Percentiles rank a stretch among this genome's conserved stretches.
phyloP scores from a whole-genome alignment of 1,284 basidiomycete genomes.

The Ustilago loliicola region DNA sequence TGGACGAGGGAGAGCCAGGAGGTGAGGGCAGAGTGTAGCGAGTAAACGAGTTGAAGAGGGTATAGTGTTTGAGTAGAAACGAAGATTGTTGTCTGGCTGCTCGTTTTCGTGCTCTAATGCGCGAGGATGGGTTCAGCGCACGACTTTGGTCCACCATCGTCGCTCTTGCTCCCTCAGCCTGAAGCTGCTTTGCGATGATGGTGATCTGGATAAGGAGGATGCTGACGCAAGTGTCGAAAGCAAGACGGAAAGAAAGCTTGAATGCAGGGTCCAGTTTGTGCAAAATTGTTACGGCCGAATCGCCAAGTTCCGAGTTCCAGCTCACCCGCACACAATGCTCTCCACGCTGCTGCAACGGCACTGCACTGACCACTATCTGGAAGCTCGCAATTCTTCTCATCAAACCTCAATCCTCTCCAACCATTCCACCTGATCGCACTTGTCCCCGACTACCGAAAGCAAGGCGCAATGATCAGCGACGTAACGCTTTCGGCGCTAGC shows the following conservation, averaged over 20 bases:
- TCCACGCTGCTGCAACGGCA: background rate
- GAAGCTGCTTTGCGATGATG: background rate
- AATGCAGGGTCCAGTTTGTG: conserved; percentile 31
- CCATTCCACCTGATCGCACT: background rate
- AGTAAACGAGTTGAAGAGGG: conserved; percentile 32
- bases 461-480: conserved; percentile 60
- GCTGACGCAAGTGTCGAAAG: too few relatives aligned
- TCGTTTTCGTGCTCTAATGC: background rate
- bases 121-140: background rate
- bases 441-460: background rate
- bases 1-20: background rate
- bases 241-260: background rate
- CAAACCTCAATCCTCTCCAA: background rate
- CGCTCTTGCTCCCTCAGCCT: background rate
- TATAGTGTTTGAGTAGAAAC: conserved; percentile 31
- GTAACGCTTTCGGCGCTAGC: conserved; percentile 63
- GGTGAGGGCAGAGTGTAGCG: conserved; percentile 17
- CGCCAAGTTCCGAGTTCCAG: conserved; percentile 8
- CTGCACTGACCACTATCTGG: conserved; percentile 33
- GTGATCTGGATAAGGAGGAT: background rate
- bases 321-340: background rate
- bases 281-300: conserved; percentile 30
- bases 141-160: background rate
- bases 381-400: background rate
- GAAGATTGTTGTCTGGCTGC: conserved; percentile 17